Conservation (phyloP, 495 filamentous ascomycete genomes). For the Ramalina peruviana region DNA sequence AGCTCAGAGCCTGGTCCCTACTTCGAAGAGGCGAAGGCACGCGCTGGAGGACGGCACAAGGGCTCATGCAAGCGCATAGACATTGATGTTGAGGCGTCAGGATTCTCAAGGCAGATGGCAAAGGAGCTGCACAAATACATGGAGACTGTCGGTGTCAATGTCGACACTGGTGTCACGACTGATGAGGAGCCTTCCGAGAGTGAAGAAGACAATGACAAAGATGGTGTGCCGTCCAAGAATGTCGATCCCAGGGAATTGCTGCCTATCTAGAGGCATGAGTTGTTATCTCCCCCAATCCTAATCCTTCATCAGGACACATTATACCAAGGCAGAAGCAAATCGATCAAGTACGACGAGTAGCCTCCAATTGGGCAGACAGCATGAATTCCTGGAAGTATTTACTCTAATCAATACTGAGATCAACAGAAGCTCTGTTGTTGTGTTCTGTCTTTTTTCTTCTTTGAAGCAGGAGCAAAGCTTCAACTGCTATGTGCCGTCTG, state of each 20-base stretch:
- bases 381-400: no score
- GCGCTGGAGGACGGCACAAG: conserved; percentile 30
- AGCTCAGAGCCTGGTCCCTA: conserved; percentile 72
- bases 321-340: no score
- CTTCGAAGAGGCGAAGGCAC: conserved; percentile 68
- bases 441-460: no score
- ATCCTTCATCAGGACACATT: no score
- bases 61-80: conserved; percentile 59
- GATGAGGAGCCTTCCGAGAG: conserved; percentile 22
- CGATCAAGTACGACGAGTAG: no score
- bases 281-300: no score
- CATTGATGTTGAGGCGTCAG: conserved; percentile 80
- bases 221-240: not conserved
- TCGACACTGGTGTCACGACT: conserved; percentile 30
- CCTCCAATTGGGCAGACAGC: no score
- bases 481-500: no score
- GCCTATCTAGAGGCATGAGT: no score
- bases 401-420: no score
- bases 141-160: conserved; percentile 50
- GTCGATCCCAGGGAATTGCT: not conserved
- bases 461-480: no score
- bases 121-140: conserved; percentile 87
- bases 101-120: conserved; percentile 90
- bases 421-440: no score
- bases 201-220: conserved; percentile 26